These are phyloP conservation scores for Aspergillus tanneri DNA, from an alignment of 2,329 filamentous ascomycete genomes.

Conservation along the genomic window DNA sequence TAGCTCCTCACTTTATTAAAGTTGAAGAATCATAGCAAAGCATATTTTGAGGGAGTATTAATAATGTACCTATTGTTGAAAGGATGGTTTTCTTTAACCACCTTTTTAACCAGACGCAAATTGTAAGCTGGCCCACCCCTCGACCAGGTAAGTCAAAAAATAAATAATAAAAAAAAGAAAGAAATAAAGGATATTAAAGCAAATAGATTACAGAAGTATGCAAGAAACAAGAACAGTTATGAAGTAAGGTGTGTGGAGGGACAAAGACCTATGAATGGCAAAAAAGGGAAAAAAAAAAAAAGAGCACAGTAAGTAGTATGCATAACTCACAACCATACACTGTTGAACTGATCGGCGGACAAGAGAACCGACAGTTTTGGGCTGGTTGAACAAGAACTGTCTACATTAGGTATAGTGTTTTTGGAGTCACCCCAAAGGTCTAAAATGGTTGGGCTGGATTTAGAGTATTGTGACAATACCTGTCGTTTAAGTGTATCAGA, in stretches of 20 bases:
- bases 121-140: too few relatives aligned
- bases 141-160: too few relatives aligned
- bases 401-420: conserved; percentile 37
- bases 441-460: conserved; percentile 38
- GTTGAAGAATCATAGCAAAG: conserved; percentile 18
- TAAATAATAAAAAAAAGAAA: conserved; percentile 3
- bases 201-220: background rate
- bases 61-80: too few relatives aligned
- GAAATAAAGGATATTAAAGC: background rate
- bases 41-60: too few relatives aligned
- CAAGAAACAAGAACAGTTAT: background rate
- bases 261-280: background rate
- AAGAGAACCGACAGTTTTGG: conserved; percentile 18
- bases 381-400: conserved; percentile 34
- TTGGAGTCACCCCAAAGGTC: conserved; percentile 33
- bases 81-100: too few relatives aligned
- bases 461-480: conserved; percentile 19
- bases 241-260: too few relatives aligned
- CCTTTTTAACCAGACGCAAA: too few relatives aligned
- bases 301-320: background rate
- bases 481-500: background rate
- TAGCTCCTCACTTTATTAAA: background rate
- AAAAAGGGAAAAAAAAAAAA: background rate
- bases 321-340: conserved; percentile 4
- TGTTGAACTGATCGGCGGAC: conserved; percentile 30